A percentile compares a stretch with the other conserved stretches of the same genome.
Evolutionary conservation across 2,329 filamentous ascomycete genomes (phyloP).

Genomic region (Fusarium siculi): DNA sequence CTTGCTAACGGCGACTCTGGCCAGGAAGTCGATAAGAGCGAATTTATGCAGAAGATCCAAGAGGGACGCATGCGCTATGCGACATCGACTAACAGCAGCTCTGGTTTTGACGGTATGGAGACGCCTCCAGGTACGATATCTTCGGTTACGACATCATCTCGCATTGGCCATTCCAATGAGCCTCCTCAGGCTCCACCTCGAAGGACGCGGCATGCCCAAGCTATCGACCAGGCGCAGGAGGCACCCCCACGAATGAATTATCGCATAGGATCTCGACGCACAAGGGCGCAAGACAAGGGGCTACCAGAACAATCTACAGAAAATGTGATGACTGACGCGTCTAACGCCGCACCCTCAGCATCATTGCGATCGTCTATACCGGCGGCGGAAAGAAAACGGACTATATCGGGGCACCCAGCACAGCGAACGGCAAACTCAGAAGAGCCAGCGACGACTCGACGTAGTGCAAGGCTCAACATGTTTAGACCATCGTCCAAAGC

Average conservation of each 20-base stretch:
- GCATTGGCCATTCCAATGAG: constrained; percentile 50
- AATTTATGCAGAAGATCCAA: constrained; percentile 67
- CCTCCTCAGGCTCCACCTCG: constrained; percentile 63
- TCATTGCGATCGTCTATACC: constrained; percentile 53
- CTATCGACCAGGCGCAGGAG: constrained; percentile 64
- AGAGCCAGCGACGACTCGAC: constrained; percentile 67
- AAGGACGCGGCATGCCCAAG: constrained; percentile 65
- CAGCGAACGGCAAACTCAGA: constrained; percentile 63
- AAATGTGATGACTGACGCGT: constrained; percentile 54
- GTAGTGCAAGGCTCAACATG: constrained; percentile 76
- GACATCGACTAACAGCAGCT: constrained; percentile 50
- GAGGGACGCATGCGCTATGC: constrained; percentile 61
- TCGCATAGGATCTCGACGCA: constrained; percentile 59
- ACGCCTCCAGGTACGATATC: constrained; percentile 60
- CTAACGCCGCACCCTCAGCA: constrained; percentile 50
- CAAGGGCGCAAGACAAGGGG: constrained; percentile 52
- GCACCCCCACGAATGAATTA: constrained; percentile 74
- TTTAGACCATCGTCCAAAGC: constrained; percentile 77
- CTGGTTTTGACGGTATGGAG: constrained; percentile 68
- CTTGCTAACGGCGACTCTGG: constrained; percentile 55
- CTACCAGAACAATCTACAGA: constrained; percentile 51
- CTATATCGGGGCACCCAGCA: constrained; percentile 84
- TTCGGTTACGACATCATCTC: constrained; percentile 39
- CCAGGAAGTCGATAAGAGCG: constrained; percentile 59
- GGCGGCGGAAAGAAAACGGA: constrained; percentile 81